Evolutionary conservation across 768 basidiomycete genomes (phyloP), one percentile per base, ranked within the genome.

Genomic region (Rossbeevera mucosa): DNA sequence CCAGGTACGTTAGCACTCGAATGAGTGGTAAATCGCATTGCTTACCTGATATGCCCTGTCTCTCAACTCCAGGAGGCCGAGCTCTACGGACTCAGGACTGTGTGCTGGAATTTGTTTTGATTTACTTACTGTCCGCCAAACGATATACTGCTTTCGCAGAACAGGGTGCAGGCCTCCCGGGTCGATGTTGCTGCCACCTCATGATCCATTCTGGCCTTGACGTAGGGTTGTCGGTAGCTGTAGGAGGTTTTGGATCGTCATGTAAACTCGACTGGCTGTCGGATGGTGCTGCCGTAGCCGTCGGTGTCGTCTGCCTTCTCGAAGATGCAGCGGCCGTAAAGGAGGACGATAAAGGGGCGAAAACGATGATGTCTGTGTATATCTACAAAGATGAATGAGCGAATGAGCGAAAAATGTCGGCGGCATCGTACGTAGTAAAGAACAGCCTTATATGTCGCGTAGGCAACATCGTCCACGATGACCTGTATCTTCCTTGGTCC

Each of bases 111-210:
- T 21, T 25, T 31, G 20, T 25, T n/a, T 8, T 24, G 13, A 43
- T 21, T n/a, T 7, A 72, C 85, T 62, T 57, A 91, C 89, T 80
- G 63, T 93, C 91, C 16, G 91, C 91, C 25, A 92, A 76, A 46
- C 88, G 76, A 64, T 90, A 94, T 8, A 84, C 81, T 3, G 91
- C 86, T 66, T 93, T 93, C 13, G 91, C 88, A 25, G 88, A 91
- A 61, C 88, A 90, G 0, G 83, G 83, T n/a, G 77, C 72, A 2
- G 88, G 86, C 43, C 79, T 75, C 11, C 77, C 78, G 4, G 82
- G 81, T 60, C 87, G 78, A 47, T 72, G 72, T 42, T 68, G 68
- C 63, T 77, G 74, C 89, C 89, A 93, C 43, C 78, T 76, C 55
- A 70, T 74, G 43, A 92, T 83, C 91, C 91, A 94, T 48, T 88